Percentiles rank a stretch among this genome's conserved stretches.
Evolutionary conservation across 2,329 filamentous ascomycete species (phyloP).

Genomic region (Zelopaecilomyces penicillatus): DNA sequence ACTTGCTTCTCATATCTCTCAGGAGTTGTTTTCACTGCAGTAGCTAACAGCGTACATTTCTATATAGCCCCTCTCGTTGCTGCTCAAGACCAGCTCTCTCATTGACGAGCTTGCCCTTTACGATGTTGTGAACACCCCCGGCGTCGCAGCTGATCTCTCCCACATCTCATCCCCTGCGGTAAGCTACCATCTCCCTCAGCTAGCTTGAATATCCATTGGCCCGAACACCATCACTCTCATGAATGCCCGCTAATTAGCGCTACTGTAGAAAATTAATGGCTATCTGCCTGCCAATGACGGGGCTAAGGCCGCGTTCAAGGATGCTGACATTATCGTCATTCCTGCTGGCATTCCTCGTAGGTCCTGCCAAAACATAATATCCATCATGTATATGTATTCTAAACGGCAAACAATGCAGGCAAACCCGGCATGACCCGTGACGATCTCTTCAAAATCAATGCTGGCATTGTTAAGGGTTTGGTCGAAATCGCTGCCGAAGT

Average conservation of each 20-base stretch:
- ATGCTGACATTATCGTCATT: conserved; percentile 93
- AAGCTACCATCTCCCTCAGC: conserved; percentile 18
- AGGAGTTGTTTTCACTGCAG: not conserved
- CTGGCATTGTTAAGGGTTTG: conserved; percentile 90
- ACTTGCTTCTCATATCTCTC: not conserved
- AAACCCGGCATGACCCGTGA: conserved; percentile 99
- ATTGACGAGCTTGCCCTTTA: conserved; percentile 92
- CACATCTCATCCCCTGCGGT: conserved; percentile 90
- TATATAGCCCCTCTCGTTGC: conserved; percentile 79
- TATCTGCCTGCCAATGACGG: conserved; percentile 82
- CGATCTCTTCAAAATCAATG: conserved; percentile 99
- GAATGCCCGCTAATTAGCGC: conserved; percentile 1
- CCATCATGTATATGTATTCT: not conserved
- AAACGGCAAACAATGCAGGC: conserved; percentile 44
- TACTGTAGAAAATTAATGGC: conserved; percentile 69
- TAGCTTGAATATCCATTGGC: conserved; percentile 2
- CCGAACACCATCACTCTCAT: not conserved
- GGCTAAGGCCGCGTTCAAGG: conserved; percentile 79
- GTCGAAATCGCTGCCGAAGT: conserved; percentile 81
- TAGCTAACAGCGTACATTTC: conserved; percentile 1
- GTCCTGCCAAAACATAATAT: conserved; percentile 19
- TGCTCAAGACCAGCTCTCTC: conserved; percentile 83
- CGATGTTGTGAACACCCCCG: conserved; percentile 98
- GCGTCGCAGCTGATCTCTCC: conserved; percentile 90
- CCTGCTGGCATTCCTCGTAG: conserved; percentile 94